phyloP scores from a whole-genome alignment of 2,329 filamentous ascomycete species.

The Cordyceps javanica region DNA sequence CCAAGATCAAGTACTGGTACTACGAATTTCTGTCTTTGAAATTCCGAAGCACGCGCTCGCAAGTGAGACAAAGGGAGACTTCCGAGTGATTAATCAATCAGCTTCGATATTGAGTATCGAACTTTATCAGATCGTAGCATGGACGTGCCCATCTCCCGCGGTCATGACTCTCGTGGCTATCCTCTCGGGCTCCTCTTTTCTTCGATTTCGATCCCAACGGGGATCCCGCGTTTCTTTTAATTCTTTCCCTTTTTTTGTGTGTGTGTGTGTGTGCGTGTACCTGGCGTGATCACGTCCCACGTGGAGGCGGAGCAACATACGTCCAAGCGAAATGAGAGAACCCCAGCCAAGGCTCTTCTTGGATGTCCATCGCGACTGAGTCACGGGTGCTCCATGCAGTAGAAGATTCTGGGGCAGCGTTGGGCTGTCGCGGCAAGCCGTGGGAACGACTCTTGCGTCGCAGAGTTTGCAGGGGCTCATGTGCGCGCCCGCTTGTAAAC shows the following conservation, averaged over 20 bases:
- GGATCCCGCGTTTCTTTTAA: not conserved
- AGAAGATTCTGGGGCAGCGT: not conserved
- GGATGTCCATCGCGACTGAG: not conserved
- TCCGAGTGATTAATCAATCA: too few relatives aligned
- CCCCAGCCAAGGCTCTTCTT: not conserved
- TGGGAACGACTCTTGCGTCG: not conserved
- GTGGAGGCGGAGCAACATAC: conserved; percentile 2
- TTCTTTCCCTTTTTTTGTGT: not conserved
- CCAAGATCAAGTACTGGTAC: not conserved
- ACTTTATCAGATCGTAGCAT: not conserved
- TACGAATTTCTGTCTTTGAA: not conserved
- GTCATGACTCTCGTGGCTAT: not conserved
- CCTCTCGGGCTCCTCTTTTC: not conserved
- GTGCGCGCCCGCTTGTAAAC: not conserved
- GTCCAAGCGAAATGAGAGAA: not conserved
- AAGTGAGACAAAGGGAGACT: too few relatives aligned
- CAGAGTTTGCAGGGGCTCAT: not conserved
- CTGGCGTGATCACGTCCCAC: not conserved
- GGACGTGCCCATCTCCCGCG: conserved; percentile 2
- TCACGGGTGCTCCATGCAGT: not conserved
- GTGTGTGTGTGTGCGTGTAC: not conserved
- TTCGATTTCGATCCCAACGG: conserved; percentile 4
- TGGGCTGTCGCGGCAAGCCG: not conserved
- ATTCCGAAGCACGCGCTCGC: not conserved
- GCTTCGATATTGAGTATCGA: not conserved